Evolutionary conservation across 2,329 filamentous ascomycete genomes (phyloP), one percentile per base, ranked within the genome.

Genomic region (Penicillium griseofulvum): DNA sequence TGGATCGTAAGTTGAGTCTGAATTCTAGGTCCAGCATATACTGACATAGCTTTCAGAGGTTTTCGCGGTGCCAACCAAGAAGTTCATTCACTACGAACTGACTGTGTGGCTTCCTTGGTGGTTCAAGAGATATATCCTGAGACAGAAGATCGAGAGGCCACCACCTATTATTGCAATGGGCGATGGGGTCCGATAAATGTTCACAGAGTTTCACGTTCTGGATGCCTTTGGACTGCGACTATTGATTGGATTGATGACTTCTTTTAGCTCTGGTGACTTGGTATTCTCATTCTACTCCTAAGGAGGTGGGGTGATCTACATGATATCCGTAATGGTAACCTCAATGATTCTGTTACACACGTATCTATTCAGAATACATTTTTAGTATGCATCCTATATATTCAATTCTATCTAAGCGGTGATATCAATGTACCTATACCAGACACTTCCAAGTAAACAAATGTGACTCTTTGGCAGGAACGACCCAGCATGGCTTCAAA

Each of bases 61-160:
- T 55, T 80, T 81, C 66, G 82, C 81, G 8, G 82, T 87, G 9
- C 82, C 83, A 0, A 84, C 81, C 2, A 73, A 77, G 29, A 78
- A 74, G 44, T 84, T 82, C 63, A 77, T 81, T 63, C 71, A 69
- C 54, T 84, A 87, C 59, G 82, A 87, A 64, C 57, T 81, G 7
- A 78, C 71, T 51, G 79, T 81, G 55, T 79, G 77, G 16, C 66
- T 86, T 38, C 85, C 85, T 0, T 87, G 79, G 75, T 87, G 81
- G 76, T 70, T 83, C 65, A 83, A 80, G 69, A 76, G 81, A 19
- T 83, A 80, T 66, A 68, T 87, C 17, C 65, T 86, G 28, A 74
- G 78, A 36, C 74, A 80, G 64, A 66, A 74, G 9, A 74, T 76
- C 7, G 66, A 56, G 22, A 55, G 55, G 39, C 65, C 65, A 5